Percentiles rank a stretch among this genome's conserved stretches.
These are phyloP conservation scores for Blastomyces parvus DNA, from an alignment of 2,329 filamentous ascomycete genomes.

Conservation along the genomic window DNA sequence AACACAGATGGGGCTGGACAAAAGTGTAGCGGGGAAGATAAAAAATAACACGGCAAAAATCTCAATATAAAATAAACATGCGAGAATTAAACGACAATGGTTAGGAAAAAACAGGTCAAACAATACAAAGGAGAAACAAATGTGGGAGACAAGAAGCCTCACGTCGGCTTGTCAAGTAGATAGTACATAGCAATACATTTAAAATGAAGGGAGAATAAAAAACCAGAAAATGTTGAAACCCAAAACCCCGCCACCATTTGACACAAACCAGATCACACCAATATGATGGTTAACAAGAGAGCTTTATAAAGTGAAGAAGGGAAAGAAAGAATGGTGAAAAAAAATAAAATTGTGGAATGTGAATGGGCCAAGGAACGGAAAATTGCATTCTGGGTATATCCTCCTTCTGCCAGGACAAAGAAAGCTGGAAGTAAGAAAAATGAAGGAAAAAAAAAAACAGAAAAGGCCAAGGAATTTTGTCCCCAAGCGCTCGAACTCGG, in stretches of 20 bases:
- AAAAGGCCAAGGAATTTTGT: constrained; percentile 11
- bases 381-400: constrained; percentile 10
- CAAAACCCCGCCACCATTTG: constrained; percentile 1
- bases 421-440: constrained; percentile 5
- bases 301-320: background rate
- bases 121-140: constrained; percentile 1
- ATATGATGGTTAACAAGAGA: background rate
- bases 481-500: constrained; percentile 11
- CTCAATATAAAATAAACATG: constrained; percentile 4
- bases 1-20: too few relatives aligned
- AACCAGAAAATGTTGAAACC: background rate
- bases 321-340: background rate
- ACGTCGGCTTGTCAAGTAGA: background rate
- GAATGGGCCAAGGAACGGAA: background rate
- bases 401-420: constrained; percentile 6
- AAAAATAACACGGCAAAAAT: background rate
- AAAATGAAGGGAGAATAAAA: background rate
- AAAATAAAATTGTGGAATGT: background rate
- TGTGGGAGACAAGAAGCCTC: background rate
- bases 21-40: background rate
- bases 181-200: constrained; percentile 2
- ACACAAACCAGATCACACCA: background rate
- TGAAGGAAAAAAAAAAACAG: constrained; percentile 13
- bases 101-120: background rate
- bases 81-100: background rate